Evolutionary conservation across 257 asterid genomes (phyloP).

Genomic region (Solanum bulbocastanum): DNA sequence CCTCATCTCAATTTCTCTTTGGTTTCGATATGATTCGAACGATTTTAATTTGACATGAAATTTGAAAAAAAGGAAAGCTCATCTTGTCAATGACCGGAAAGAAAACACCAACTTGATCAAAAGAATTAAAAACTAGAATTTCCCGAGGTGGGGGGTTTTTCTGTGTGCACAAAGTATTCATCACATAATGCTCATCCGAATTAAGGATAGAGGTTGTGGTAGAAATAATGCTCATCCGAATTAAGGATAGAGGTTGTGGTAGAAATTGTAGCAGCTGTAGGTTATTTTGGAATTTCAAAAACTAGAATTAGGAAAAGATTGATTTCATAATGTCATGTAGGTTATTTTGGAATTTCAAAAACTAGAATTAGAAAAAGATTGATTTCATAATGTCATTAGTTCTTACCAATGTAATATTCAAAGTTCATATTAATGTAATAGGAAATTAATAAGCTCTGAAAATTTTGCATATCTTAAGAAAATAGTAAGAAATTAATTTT

Average conservation of each 20-base stretch:
- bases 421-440: background rate
- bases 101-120: too few relatives aligned
- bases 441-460: background rate
- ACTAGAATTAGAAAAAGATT: background rate
- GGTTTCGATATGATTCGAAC: background rate
- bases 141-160: background rate
- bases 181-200: too few relatives aligned
- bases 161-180: too few relatives aligned
- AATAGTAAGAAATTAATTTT: background rate
- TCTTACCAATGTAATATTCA: background rate
- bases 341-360: background rate
- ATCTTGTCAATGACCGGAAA: too few relatives aligned
- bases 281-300: background rate
- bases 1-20: background rate
- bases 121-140: background rate
- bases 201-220: accelerated
- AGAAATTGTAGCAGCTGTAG: accelerated
- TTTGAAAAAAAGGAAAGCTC: background rate
- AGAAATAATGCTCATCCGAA: too few relatives aligned
- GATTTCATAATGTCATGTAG: accelerated
- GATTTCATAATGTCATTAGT: background rate
- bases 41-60: background rate
- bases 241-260: accelerated
- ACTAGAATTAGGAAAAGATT: background rate
- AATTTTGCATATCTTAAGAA: background rate